Evolutionary conservation across 306 rosid genomes (phyloP), one percentile per base, ranked within the genome.

Genomic region (Geum urbanum): DNA sequence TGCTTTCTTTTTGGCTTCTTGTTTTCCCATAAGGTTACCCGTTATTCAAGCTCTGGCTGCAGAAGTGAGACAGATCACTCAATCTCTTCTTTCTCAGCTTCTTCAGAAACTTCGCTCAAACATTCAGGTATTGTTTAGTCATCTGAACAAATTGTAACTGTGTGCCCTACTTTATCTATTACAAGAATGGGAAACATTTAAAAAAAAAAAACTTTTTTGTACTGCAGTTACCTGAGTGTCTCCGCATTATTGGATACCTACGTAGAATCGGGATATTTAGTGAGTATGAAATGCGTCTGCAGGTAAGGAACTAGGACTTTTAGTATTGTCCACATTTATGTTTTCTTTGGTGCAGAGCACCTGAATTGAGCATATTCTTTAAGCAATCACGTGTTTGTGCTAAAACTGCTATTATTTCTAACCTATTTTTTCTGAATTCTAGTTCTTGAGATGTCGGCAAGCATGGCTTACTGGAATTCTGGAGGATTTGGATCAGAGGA

Each of bases 371-470:
- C 52, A 69, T 24, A 27, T 56, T 49, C 44, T 39, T 41, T 51
- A 50, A n/a, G 13, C 19, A 53, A 57, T 44, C 37, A 15, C 16
- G 16, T 66, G 16, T 55, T 27, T 27, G 18, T 69, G 27, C 27
- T 59, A 13, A 44, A 15, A 58, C 48, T 82, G 73, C 67, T 70
- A 72, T 49, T 44, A 69, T 76, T 32, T 32, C 66, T 75, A 70
- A 82, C 76, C 49, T n/a, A 15, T 35, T 32, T 48, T 51, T 53
- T 60, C 74, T 44, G 77, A 46, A 53, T 72, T 77, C 66, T 82
- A 95, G 99, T 95, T 95, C 83, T 84, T 95, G 77, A 89, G 99
- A 86, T 91, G 99, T 73, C 92, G 96, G 69, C 96, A 91, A 79
- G 91, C 95, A 54, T 95, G 99, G 97, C 99, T 91, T 71, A 87